Evolutionary conservation across 2,329 filamentous ascomycete genomes (phyloP).

Genomic region (Fusarium sp.): DNA sequence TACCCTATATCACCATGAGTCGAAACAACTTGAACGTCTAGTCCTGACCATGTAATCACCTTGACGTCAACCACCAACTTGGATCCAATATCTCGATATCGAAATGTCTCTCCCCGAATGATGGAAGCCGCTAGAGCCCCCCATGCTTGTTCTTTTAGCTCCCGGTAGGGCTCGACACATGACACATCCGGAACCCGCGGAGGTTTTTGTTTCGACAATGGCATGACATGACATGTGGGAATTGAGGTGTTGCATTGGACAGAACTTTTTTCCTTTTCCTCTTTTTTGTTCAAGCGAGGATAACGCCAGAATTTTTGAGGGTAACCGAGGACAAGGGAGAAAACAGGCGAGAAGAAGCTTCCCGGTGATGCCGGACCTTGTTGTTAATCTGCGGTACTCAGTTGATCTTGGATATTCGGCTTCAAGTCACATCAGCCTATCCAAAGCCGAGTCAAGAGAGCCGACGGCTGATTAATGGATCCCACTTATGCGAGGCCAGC

Average conservation of each 20-base stretch:
- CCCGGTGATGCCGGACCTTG: neutral
- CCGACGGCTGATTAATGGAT: neutral
- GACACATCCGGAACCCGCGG: conserved; percentile 28
- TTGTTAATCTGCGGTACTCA: neutral
- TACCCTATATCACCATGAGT: conserved; percentile 4
- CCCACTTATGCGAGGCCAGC: neutral
- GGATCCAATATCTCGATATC: neutral
- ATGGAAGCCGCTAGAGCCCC: neutral
- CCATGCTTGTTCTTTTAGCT: neutral
- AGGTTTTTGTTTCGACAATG: neutral
- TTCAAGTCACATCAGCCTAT: neutral
- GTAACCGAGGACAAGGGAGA: neutral
- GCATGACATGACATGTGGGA: conserved; percentile 22
- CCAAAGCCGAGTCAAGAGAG: neutral
- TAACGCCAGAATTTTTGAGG: neutral
- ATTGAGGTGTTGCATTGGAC: neutral
- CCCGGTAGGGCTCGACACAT: conserved; percentile 34
- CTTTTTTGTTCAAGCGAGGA: neutral
- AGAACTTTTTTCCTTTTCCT: neutral
- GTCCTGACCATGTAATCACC: conserved; percentile 29
- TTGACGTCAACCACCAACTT: conserved; percentile 36
- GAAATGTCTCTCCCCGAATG: neutral
- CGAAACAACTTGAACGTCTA: conserved; percentile 12
- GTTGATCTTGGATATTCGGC: neutral
- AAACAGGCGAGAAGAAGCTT: neutral